Evolutionary conservation across 208 protist genomes (phyloP), one percentile per base, ranked within the genome.

Genomic region (Hexamita inflata): DNA sequence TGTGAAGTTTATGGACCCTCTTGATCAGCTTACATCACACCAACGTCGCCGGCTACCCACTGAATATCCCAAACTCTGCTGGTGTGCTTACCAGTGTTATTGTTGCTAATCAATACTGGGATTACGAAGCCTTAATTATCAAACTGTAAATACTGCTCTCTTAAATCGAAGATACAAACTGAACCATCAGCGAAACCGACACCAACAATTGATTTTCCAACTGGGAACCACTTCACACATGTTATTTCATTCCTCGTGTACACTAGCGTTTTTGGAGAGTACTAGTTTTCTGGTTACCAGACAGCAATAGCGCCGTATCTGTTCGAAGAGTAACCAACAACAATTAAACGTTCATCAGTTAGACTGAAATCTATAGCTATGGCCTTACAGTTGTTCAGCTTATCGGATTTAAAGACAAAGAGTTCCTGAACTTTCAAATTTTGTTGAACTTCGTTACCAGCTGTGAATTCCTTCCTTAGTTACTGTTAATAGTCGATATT

Each of bases 181-280:
- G 32, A 35, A 7, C 64, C 64, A 49, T 70, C 64, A 57, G 64
- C 9, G 35, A 70, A 70, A 38, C 64, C 64, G 11, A 49, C 64
- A 70, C 19, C 9, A 15, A 70, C 38, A n/a, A 70, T 45, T n/a
- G 64, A 70, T 49, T 40, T 70, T 24, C 64, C 64, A 24, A 70
- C 4, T n/a, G 64, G 64, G 42, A 42, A 45, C 64, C 64, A 70
- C 11, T 4, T 11, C 4, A 70, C 32, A 4, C 19, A n/a, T n/a
- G 64, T 70, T 11, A 45, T 35, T 38, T 70, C 9, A 32, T 38
- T 24, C 26, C 64, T 40, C 11, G 64, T 70, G n/a, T 45, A 70
- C 11, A 70, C 2, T 32, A 45, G 24, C 2, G 11, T n/a, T 32
- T 57, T 70, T n/a, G 64, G 64, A 70, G 11, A n/a, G 7, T 9